Base-by-base conservation (phyloP, 2,329 filamentous ascomycete genomes). In the Zelopaecilomyces penicillatus region DNA sequence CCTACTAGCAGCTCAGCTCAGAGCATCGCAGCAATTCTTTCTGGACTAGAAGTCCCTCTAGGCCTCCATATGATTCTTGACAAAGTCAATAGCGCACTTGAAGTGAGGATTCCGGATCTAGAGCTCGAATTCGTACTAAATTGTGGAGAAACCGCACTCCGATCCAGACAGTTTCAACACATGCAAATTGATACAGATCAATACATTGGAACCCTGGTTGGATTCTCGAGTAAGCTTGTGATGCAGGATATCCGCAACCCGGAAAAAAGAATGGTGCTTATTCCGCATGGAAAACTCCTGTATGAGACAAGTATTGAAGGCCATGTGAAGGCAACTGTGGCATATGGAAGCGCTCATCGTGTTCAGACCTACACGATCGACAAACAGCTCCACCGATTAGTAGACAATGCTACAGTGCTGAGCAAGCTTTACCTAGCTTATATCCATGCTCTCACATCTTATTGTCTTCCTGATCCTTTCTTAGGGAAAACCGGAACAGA, bases 361-460 rank as follows among this genome's bases (percentile, higher is more conserved):
- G 52, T 61, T 5, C 69, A 76, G 39, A 50, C 60, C 0, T 82
- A 75, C 50, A 52, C 0, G 57, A 54, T 84, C 0, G 73, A 83
- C 47, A 38, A 50, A 0, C 57, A 58, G 1, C 66, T 84, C 0
- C 69, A 76, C 0, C 62, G 70, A 3, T 53, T 85, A 0, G 48
- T 65, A 0, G 74, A 75, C 12, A 75, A 70, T 48, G 72, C 70
- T 0, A 72, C 61, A 9, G 39, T 80, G 0, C 65, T 70, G 8
- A 76, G 73, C 55, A 76, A 73, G 42, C 59, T 84, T 0, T 66
- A 70, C 12, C 59, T 78, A 0, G 62, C 63, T 6, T 73, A 74
- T 29, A 56, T 82, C 0, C 76, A 82, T 48, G 75, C 71, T 0
- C 45, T 78, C 0, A 82, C 78, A 0, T 74, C 76, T 0, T 66